These are phyloP conservation scores for Pseudogymnoascus sp. DNA, from an alignment of 2,329 filamentous ascomycete species.

Conservation along the genomic window DNA sequence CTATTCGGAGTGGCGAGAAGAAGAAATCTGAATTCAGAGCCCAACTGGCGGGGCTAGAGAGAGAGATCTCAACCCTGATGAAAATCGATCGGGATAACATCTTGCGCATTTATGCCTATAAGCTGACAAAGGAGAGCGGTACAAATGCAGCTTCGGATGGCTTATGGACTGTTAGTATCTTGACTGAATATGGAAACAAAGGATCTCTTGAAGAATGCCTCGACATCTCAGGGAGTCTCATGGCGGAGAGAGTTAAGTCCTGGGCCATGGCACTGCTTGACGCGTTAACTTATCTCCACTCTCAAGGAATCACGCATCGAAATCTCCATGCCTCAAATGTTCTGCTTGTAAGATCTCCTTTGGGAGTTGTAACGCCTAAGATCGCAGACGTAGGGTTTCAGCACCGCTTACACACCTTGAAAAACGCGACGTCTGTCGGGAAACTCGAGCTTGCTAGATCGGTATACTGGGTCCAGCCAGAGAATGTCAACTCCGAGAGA, in stretches of 20 bases:
- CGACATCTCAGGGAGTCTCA: slow-evolving; percentile 67
- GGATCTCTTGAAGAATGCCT: slow-evolving; percentile 77
- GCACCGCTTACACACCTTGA: slow-evolving; percentile 56
- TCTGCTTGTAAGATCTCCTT: slow-evolving; percentile 62
- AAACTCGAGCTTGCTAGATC: slow-evolving; percentile 59
- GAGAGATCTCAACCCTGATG: slow-evolving; percentile 67
- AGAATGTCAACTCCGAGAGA: slow-evolving; percentile 57
- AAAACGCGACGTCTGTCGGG: slow-evolving; percentile 38
- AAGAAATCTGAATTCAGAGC: slow-evolving; percentile 63
- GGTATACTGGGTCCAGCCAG: slow-evolving; percentile 73
- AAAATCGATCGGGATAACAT: slow-evolving; percentile 69
- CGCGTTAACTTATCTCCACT: slow-evolving; percentile 79
- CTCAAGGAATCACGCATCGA: slow-evolving; percentile 75
- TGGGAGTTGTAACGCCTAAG: slow-evolving; percentile 64
- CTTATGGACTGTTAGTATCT: slow-evolving; percentile 65
- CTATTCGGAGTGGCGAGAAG: slow-evolving; percentile 49
- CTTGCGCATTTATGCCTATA: slow-evolving; percentile 74
- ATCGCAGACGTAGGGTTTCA: slow-evolving; percentile 69
- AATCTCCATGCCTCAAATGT: slow-evolving; percentile 75
- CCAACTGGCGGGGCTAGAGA: slow-evolving; percentile 68
- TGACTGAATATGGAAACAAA: slow-evolving; percentile 72
- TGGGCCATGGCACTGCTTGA: slow-evolving; percentile 92
- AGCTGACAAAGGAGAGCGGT: slow-evolving; percentile 64
- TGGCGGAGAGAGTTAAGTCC: slow-evolving; percentile 67
- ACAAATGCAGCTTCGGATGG: slow-evolving; percentile 30